These are phyloP conservation scores for Hyaloperonospora brassicae DNA, from an alignment of 352 stramenopile genomes.

Conservation along the genomic window DNA sequence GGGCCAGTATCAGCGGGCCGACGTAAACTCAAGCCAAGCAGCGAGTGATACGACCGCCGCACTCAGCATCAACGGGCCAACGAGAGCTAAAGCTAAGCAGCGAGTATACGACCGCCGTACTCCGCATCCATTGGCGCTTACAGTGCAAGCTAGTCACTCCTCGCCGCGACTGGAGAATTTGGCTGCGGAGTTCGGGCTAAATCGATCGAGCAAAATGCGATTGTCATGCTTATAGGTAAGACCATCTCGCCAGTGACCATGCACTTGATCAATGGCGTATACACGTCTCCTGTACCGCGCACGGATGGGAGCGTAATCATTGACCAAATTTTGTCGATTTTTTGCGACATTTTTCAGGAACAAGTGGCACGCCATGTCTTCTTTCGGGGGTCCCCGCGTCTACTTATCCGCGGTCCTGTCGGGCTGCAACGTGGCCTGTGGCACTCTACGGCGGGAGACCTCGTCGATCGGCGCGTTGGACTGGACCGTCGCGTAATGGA, in stretches of 20 bases:
- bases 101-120: conserved; percentile 66
- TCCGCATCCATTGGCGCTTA: conserved; percentile 52
- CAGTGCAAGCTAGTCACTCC: conserved; percentile 42
- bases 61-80: conserved; percentile 49
- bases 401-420: conserved; percentile 67
- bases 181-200: conserved; percentile 70
- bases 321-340: conserved; percentile 82
- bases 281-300: conserved; percentile 75
- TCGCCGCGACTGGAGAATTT: conserved; percentile 73
- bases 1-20: no score
- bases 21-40: no score
- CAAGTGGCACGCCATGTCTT: conserved; percentile 79
- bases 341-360: conserved; percentile 85
- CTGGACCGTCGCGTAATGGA: conserved; percentile 80
- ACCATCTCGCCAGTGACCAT: conserved; percentile 86
- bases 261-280: conserved; percentile 78
- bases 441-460: conserved; percentile 72
- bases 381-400: conserved; percentile 83
- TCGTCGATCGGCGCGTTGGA: conserved; percentile 83
- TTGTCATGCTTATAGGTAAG: conserved; percentile 87
- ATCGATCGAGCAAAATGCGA: conserved; percentile 83
- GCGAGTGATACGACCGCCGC: no score
- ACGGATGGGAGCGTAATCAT: conserved; percentile 88
- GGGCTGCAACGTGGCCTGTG: conserved; percentile 75
- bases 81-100: conserved; percentile 85